Evolutionary conservation across 208 protist species (phyloP), one percentile per base, ranked within the genome.

Genomic region (Wallacemonas rigidus): DNA sequence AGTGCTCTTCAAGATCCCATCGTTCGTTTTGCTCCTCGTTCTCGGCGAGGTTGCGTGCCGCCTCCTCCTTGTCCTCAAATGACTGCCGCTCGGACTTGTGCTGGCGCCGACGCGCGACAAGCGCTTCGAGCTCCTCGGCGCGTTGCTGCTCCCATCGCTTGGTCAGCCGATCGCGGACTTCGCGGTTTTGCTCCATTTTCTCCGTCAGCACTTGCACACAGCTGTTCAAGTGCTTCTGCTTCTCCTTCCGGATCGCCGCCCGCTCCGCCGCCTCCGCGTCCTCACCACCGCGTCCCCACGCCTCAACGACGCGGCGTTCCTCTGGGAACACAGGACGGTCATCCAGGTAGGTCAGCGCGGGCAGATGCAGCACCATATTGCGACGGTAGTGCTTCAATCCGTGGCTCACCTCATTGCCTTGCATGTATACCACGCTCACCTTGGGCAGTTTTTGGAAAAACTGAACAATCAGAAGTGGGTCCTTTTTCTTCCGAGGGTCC

Each of bases 381-480:
- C 94, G 93, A 1, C 97, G 81, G 79, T 98, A 98, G 56, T 92
- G 81, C 53, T 83, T 83, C 71, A 94, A 56, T 36, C 81, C 76
- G 61, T 80, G 86, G 43, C 76, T 82, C 44, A 91, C 69, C 11
- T 77, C 85, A 76, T 97, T 95, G 39, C 92, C 90, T 47, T 97
- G 92, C 53, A 97, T 72, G 77, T 95, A 97, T n/a, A 98, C 77
- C 1, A 98, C 94, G 50, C 88, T 92, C 14, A 98, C 85, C 2
- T 79, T 80, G 1, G 93, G 91, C 38, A 98, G 74, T 1, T 78
- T 50, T 53, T 76, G 56, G 57, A 98, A 89, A 57, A 97, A 87
- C 35, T 92, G 69, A 0, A 93, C 71, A 15, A 98, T 56, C n/a
- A 64, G 67, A 2, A 82, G 47, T 6, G 86, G 61, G 26, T 91